A percentile compares a stretch with the other conserved stretches of the same genome.
Conservation (phyloP, 2,329 filamentous ascomycete genomes). For the Hysterium pulicare region DNA sequence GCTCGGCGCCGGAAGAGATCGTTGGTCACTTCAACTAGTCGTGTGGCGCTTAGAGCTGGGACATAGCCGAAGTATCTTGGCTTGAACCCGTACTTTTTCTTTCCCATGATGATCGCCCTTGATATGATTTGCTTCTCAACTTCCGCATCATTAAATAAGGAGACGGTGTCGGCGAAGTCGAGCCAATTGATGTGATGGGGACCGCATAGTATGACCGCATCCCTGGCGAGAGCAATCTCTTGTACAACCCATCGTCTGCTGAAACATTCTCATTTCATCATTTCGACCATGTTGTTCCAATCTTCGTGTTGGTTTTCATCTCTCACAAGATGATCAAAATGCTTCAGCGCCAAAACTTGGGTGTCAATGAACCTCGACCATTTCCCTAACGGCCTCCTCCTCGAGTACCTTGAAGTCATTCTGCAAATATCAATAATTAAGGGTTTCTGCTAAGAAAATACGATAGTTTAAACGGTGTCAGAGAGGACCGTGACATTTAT, state of each 20-base stretch:
- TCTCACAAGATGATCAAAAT: constrained; percentile 24
- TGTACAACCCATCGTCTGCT: constrained; percentile 44
- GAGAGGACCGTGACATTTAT: too few species aligned
- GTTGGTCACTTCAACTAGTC: constrained; percentile 34
- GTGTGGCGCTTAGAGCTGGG: constrained; percentile 33
- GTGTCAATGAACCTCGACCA: constrained; percentile 29
- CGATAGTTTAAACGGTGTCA: too few species aligned
- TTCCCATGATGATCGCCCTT: constrained; percentile 34
- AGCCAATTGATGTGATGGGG: constrained; percentile 31
- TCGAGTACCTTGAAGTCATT: too few species aligned
- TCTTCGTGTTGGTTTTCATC: constrained; percentile 14
- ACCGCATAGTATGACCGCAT: constrained; percentile 36
- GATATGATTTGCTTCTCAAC: constrained; percentile 36
- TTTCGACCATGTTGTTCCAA: constrained; percentile 25
- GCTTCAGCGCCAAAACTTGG: constrained; percentile 22
- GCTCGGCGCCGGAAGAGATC: constrained; percentile 25
- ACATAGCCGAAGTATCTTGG: constrained; percentile 36
- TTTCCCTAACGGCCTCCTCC: constrained; percentile 14
- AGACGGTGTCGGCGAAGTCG: constrained; percentile 37
- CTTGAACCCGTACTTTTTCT: constrained; percentile 18
- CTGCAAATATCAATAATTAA: too few species aligned
- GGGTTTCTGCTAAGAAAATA: too few species aligned
- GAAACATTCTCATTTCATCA: constrained; percentile 38
- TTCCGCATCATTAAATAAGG: constrained; percentile 38
- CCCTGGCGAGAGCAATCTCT: constrained; percentile 37